Evolutionary conservation across 2,329 filamentous ascomycete genomes (phyloP).

Genomic region (Aspergillus pseudotamarii): DNA sequence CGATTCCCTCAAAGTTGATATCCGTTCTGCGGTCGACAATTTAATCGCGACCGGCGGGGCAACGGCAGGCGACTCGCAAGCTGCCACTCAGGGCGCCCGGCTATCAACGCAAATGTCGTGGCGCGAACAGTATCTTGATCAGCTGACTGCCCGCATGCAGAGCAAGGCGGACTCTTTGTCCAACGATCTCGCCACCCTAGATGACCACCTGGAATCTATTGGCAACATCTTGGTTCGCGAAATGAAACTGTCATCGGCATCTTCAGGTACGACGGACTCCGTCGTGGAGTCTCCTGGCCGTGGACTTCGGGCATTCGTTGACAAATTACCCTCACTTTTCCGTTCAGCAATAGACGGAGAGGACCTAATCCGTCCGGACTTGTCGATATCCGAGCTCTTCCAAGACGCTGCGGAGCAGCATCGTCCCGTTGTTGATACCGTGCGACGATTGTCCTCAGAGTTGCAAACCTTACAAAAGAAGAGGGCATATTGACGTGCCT

Average conservation of each 20-base stretch:
- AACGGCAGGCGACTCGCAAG: not conserved
- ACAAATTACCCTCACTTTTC: conserved; percentile 12
- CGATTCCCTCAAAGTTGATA: conserved; percentile 38
- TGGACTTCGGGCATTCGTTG: not conserved
- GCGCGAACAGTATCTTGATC: conserved; percentile 37
- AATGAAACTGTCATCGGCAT: conserved; percentile 7
- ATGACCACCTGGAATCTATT: conserved; percentile 40
- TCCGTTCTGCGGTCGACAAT: conserved; percentile 39
- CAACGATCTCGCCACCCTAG: conserved; percentile 33
- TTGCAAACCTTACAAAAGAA: conserved; percentile 25
- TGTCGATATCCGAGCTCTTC: conserved; percentile 21
- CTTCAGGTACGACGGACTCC: not conserved
- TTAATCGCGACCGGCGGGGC: conserved; percentile 28
- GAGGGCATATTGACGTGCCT: not conserved
- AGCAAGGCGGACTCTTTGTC: conserved; percentile 35
- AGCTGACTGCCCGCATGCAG: conserved; percentile 35
- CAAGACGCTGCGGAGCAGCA: conserved; percentile 31
- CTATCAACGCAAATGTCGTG: conserved; percentile 34
- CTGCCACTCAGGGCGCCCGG: conserved; percentile 29
- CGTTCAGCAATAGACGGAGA: not conserved
- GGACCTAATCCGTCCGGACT: not conserved
- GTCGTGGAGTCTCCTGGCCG: not conserved
- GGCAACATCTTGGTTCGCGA: conserved; percentile 32
- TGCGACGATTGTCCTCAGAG: conserved; percentile 28
- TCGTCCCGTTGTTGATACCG: conserved; percentile 30